phyloP scores from a whole-genome alignment of 2,329 filamentous ascomycete genomes.

The Fusarium phyllophilum region DNA sequence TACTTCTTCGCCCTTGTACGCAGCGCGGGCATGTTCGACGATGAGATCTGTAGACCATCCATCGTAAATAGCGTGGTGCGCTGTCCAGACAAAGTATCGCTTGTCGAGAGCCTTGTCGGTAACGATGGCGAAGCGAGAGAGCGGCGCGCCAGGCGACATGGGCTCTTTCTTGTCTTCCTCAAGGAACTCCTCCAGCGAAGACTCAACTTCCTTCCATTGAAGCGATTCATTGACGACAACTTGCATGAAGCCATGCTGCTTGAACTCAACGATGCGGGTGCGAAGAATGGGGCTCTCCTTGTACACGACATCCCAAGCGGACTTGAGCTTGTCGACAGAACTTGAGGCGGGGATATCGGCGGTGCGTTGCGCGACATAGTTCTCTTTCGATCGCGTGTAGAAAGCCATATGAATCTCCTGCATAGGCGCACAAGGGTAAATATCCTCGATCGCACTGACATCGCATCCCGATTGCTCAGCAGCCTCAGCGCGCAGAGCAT shows the following conservation, averaged over 20 bases:
- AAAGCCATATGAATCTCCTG: constrained; percentile 65
- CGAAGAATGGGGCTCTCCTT: constrained; percentile 54
- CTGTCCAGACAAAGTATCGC: constrained; percentile 46
- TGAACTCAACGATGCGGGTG: constrained; percentile 59
- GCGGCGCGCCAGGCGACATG: constrained; percentile 54
- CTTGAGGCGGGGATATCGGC: constrained; percentile 51
- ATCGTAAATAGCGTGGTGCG: constrained; percentile 48
- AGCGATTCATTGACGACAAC: constrained; percentile 55
- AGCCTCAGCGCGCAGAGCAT: constrained; percentile 48
- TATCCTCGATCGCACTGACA: constrained; percentile 54
- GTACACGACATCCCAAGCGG: constrained; percentile 54
- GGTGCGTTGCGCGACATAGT: constrained; percentile 61
- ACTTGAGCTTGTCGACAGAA: constrained; percentile 50
- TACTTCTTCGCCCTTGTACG: constrained; percentile 29
- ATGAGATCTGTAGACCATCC: constrained; percentile 45
- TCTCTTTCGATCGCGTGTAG: constrained; percentile 58
- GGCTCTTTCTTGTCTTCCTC: constrained; percentile 51
- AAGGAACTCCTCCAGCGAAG: constrained; percentile 52
- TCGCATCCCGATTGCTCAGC: constrained; percentile 46
- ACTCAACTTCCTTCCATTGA: constrained; percentile 46
- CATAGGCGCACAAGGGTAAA: constrained; percentile 63
- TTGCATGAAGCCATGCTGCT: constrained; percentile 53
- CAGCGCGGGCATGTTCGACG: constrained; percentile 36
- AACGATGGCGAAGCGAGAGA: constrained; percentile 56
- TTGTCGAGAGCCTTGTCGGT: constrained; percentile 43